These are phyloP conservation scores for Vitis hybrid DNA, from an alignment of 177 flowering plant species.

Conservation along the genomic window DNA sequence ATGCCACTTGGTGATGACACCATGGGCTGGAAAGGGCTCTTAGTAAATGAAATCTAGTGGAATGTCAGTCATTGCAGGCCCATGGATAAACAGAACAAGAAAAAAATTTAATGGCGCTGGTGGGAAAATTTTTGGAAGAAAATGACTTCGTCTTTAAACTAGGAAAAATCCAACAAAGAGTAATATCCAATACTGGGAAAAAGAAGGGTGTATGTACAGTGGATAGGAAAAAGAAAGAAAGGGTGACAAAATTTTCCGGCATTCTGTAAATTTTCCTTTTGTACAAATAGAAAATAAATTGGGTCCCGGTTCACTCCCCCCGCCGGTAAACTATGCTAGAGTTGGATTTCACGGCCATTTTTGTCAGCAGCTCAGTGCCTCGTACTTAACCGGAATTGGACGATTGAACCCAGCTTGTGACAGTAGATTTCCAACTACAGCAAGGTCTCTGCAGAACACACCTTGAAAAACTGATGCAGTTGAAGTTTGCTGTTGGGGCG, in stretches of 20 bases:
- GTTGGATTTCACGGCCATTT: background rate
- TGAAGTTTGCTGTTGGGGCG: background rate
- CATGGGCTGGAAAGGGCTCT: background rate
- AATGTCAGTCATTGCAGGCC: slow-evolving; percentile 26
- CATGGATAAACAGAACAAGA: slow-evolving; percentile 16
- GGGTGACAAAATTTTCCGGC: slow-evolving; percentile 46
- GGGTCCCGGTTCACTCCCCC: slow-evolving; percentile 3
- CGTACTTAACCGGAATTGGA: slow-evolving; percentile 73
- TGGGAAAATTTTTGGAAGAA: background rate
- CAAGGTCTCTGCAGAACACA: slow-evolving; percentile 85
- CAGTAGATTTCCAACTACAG: slow-evolving; percentile 68
- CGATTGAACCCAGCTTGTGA: slow-evolving; percentile 74
- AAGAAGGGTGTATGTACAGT: no score
- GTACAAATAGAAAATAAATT: slow-evolving; percentile 22
- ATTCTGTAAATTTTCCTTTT: slow-evolving; percentile 12
- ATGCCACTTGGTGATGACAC: slow-evolving; percentile 3
- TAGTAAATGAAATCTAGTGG: slow-evolving; percentile 25
- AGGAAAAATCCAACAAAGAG: slow-evolving; percentile 4
- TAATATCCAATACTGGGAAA: background rate
- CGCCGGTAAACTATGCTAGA: slow-evolving; percentile 15
- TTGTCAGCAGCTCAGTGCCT: slow-evolving; percentile 77
- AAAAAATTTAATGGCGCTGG: slow-evolving; percentile 13
- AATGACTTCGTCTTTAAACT: background rate
- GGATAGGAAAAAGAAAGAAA: background rate
- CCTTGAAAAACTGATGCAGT: slow-evolving; percentile 58